phyloP scores from a whole-genome alignment of 1,139 yeast genomes.

The Martiniozyma asiatica region DNA sequence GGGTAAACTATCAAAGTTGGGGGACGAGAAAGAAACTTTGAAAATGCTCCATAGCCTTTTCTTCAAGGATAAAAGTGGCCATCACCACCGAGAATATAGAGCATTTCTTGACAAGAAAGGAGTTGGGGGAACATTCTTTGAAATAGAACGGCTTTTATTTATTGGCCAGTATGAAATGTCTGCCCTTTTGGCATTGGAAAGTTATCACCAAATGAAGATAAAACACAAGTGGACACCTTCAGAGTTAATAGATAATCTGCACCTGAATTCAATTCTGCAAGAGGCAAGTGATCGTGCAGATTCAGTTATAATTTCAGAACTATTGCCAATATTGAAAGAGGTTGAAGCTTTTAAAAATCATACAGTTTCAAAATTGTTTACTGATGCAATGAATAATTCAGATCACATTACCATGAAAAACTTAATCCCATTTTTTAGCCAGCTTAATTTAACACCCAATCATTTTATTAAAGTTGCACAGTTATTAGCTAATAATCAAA shows the following conservation, averaged over 20 bases:
- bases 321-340: constrained; percentile 8
- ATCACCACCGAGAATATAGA: constrained; percentile 8
- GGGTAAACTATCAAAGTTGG: too few species aligned
- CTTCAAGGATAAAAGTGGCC: constrained; percentile 2
- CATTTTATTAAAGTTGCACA: too few species aligned
- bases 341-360: constrained; percentile 1
- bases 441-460: too few species aligned
- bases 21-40: too few species aligned
- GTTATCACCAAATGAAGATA: constrained; percentile 1
- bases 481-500: too few species aligned
- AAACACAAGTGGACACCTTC: too few species aligned
- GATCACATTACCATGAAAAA: constrained; percentile 2
- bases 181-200: constrained; percentile 5
- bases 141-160: constrained; percentile 7
- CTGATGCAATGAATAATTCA: constrained; percentile 4
- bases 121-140: constrained; percentile 7
- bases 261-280: too few species aligned
- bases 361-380: constrained; percentile 10
- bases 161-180: constrained; percentile 13
- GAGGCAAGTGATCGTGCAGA: constrained; percentile 12
- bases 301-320: constrained; percentile 7
- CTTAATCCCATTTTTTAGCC: too few species aligned
- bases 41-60: too few species aligned
- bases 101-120: constrained; percentile 4
- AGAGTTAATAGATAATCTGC: too few species aligned